Evolutionary conservation across 2,329 filamentous ascomycete genomes (phyloP).

Genomic region (Scedosporium aurantiacum): DNA sequence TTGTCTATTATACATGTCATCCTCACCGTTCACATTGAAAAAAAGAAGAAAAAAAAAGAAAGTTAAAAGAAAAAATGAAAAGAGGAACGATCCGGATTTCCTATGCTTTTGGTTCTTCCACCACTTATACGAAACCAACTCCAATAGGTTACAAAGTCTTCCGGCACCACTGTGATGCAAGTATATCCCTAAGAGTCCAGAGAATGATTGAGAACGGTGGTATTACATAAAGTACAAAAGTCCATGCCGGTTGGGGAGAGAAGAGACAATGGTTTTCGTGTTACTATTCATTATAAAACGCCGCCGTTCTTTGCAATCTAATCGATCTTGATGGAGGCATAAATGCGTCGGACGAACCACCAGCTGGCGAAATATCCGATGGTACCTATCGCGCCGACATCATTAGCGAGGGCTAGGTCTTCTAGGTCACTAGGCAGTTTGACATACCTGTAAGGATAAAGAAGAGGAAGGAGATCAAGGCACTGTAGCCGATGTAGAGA

Average conservation of each 20-base stretch:
- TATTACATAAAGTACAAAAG: conserved; percentile 2
- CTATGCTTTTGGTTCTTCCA: not conserved
- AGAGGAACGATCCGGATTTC: not conserved
- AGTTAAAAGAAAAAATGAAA: not conserved
- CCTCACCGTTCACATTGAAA: not conserved
- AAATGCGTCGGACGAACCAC: conserved; percentile 89
- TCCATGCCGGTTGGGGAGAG: not conserved
- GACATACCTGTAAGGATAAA: conserved; percentile 85
- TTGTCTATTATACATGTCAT: not conserved
- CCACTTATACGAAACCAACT: not conserved
- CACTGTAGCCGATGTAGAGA: conserved; percentile 87
- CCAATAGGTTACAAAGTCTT: not conserved
- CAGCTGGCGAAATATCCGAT: conserved; percentile 95
- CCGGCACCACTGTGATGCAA: not conserved
- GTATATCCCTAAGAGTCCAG: not conserved
- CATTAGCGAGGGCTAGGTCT: not conserved
- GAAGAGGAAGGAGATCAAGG: conserved; percentile 78
- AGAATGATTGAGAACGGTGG: not conserved
- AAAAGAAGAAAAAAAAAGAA: no score
- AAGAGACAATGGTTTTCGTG: not conserved
- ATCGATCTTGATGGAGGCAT: conserved; percentile 96
- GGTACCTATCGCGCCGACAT: conserved; percentile 47
- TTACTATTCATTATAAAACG: not conserved
- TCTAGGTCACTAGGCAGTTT: not conserved
- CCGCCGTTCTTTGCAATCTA: conserved; percentile 27